A percentile compares a stretch with the other conserved stretches of the same genome.
Conservation (phyloP, 805 yeast species). For the Wickerhamomyces sydowiorum region DNA sequence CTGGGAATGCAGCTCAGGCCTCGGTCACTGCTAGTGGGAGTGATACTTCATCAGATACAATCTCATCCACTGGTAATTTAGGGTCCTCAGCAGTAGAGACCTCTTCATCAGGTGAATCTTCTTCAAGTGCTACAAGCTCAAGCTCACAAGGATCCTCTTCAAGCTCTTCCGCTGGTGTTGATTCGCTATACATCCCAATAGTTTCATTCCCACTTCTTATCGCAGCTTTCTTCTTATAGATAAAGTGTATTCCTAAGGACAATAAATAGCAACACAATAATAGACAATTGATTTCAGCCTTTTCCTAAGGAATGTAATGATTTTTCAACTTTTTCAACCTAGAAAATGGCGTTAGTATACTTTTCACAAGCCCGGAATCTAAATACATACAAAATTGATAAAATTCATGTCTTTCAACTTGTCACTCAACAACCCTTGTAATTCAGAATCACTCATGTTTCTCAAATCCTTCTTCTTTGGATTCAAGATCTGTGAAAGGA, state of each 20-base stretch:
- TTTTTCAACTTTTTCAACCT: constrained; percentile 13
- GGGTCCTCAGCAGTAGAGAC: background rate
- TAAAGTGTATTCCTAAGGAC: no score
- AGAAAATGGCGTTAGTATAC: background rate
- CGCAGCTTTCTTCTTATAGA: constrained; percentile 7
- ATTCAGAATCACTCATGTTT: constrained; percentile 13
- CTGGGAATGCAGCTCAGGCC: constrained; percentile 1
- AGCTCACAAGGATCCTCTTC: background rate
- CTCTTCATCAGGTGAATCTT: background rate
- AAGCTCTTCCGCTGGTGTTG: background rate
- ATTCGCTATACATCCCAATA: constrained; percentile 7
- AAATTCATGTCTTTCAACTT: constrained; percentile 19
- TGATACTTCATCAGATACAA: constrained; percentile 1
- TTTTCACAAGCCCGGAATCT: no score
- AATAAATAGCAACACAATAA: background rate
- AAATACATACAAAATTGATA: constrained; percentile 15
- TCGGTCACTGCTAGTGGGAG: background rate
- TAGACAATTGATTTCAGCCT: background rate
- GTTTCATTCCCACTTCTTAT: constrained; percentile 8
- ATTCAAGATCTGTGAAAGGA: constrained; percentile 13
- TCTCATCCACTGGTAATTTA: background rate
- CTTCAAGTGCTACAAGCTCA: constrained; percentile 1
- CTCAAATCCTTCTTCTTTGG: constrained; percentile 3
- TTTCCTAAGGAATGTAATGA: constrained; percentile 12
- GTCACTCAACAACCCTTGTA: constrained; percentile 10